Percentiles rank a stretch among this genome's conserved stretches.
Evolutionary conservation across 225 moss, liverwort and hornwort genomes (phyloP).

Genomic region (Takakia lepidozioides): DNA sequence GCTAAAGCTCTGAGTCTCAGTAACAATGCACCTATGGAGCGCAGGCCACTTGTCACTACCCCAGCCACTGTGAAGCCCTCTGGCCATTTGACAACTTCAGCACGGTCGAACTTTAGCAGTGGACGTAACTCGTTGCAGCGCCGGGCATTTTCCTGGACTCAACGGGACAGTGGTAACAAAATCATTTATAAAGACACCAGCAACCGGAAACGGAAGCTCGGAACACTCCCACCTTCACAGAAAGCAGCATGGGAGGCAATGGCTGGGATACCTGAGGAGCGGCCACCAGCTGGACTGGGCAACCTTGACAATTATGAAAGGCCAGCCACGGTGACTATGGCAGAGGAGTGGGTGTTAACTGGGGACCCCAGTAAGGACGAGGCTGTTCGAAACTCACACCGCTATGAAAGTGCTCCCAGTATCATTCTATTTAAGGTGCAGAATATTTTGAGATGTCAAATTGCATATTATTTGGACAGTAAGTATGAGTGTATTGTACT

Average conservation of each 20-base stretch:
- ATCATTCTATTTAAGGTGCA: constrained; percentile 85
- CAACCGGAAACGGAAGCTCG: constrained; percentile 77
- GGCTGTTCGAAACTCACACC: constrained; percentile 76
- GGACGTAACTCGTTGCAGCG: constrained; percentile 66
- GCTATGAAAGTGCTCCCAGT: constrained; percentile 92
- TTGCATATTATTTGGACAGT: too few relatives aligned
- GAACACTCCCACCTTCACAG: constrained; percentile 76
- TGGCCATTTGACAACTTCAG: constrained; percentile 22
- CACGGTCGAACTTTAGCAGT: constrained; percentile 65
- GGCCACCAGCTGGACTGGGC: constrained; percentile 22
- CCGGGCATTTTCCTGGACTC: constrained; percentile 86
- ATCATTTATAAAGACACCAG: constrained; percentile 50
- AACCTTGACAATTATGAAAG: constrained; percentile 71
- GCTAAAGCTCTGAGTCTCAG: constrained; percentile 75
- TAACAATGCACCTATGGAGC: constrained; percentile 40
- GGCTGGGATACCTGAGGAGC: constrained; percentile 88
- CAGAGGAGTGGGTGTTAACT: constrained; percentile 89
- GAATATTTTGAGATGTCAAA: too few relatives aligned
- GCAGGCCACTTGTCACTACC: constrained; percentile 38
- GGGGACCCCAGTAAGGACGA: constrained; percentile 86
- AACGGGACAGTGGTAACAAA: constrained; percentile 67
- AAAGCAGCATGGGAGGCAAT: constrained; percentile 96
- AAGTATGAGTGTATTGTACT: too few relatives aligned
- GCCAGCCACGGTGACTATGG: constrained; percentile 59
- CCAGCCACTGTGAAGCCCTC: constrained; percentile 36